Evolutionary conservation across 352 stramenopile genomes (phyloP), one percentile per base, ranked within the genome.

Genomic region (Phytophthora quininea): DNA sequence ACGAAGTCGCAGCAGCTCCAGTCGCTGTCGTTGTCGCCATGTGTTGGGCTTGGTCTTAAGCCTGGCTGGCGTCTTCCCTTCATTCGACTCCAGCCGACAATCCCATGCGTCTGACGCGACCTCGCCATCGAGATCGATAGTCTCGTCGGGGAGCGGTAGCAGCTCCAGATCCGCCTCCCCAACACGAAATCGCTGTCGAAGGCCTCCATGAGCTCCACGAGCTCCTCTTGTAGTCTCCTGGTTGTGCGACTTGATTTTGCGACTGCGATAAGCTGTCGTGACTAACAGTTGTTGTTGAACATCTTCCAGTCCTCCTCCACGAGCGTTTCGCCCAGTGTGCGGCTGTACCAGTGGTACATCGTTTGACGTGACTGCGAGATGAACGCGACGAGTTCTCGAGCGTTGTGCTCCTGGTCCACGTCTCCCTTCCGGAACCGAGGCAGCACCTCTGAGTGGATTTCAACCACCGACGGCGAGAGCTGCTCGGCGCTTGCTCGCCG

Each of bases 11-110:
- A 69, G 47, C 1, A 73, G n/a, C n/a, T 73, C 65, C 19, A 64
- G 24, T 2, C 59, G 40, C 15, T 61, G 58, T 1, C 59, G 46
- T 24, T 73, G 59, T 37, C 58, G 48, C 65, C 65, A 73, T 10
- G 53, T 73, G 19, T 73, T 73, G 27, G 64, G 68, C 29, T 67
- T 71, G 14, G 57, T 58, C 50, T 62, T 70, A 29, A 64, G 48
- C 2, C 37, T 14, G 27, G 1, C 29, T 11, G 8, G 2, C 12
- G n/a, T 4, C 14, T 32, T 43, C 6, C 29, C 27, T 27, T 45
- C 47, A 35, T 37, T 30, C 30, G 12, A 37, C 9, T 54, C 45
- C 14, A 32, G 49, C 27, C 8, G 47, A 4, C n/a, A 5, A 35
- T 30, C 0, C 30, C 57, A 38, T 27, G 33, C 56, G 11, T 62